Conservation (phyloP, 2,329 filamentous ascomycete species). For the Cryoendolithus antarcticus region DNA sequence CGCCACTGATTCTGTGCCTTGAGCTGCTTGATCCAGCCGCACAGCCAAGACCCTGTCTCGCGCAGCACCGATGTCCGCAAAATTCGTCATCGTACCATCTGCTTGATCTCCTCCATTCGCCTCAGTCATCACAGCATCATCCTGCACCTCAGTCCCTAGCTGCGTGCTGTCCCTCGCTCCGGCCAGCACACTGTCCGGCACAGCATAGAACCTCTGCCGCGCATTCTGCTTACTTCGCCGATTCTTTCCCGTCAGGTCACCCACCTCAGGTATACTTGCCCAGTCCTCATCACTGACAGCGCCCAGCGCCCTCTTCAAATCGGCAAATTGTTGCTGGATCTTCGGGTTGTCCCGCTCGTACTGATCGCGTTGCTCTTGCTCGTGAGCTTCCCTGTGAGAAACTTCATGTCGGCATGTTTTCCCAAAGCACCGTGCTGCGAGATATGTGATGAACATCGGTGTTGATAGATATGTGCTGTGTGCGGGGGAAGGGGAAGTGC, state of each 20-base stretch:
- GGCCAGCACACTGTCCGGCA: conserved; percentile 89
- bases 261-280: conserved; percentile 89
- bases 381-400: conserved; percentile 75
- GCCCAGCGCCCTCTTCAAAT: conserved; percentile 79
- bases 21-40: conserved; percentile 76
- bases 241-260: conserved; percentile 91
- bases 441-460: conserved; percentile 19
- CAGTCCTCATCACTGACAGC: conserved; percentile 91
- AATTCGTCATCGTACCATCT: conserved; percentile 94
- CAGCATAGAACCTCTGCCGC: conserved; percentile 79
- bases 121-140: conserved; percentile 48
- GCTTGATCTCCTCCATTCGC: conserved; percentile 22
- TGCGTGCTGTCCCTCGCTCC: conserved; percentile 70
- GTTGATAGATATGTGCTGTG: conserved; percentile 6
- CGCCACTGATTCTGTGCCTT: conserved; percentile 51
- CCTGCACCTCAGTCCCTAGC: conserved; percentile 76
- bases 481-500: conserved; percentile 10
- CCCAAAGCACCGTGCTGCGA: conserved; percentile 44
- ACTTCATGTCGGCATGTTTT: conserved; percentile 65
- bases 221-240: conserved; percentile 71
- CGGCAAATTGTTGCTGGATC: conserved; percentile 94
- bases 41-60: conserved; percentile 92
- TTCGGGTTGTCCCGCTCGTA: conserved; percentile 97
- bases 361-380: conserved; percentile 80
- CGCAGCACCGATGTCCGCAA: conserved; percentile 91